Evolutionary conservation across 169 alveolate genomes (phyloP), one percentile per base, ranked within the genome.

Genomic region (Theileria luwenshuni): DNA sequence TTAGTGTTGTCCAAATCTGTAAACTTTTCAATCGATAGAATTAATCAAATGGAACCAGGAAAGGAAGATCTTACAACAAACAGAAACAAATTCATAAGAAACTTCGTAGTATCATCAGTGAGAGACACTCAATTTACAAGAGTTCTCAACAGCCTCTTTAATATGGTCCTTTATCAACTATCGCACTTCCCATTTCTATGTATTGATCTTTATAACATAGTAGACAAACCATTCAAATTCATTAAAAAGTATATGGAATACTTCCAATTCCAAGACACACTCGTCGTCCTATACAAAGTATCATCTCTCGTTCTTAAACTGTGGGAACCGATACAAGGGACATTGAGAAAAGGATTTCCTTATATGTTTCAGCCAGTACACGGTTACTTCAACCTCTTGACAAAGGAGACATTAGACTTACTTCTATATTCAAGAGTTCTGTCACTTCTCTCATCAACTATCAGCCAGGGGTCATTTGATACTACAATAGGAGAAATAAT

Each of bases 111-210:
- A 48, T 59, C 83, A 13, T 69, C 43, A 28, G n/a, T 79, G 21
- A 63, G 49, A 71, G 87, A 79, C 43, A 54, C 64, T 7, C 35
- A 47, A 30, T 35, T 79, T n/a, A 41, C 56, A 1, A 25, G 0
- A 0, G 64, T 49, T 32, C 42, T 79, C 41, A 30, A 62, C 10
- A 35, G 42, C 19, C 42, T 79, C 45, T 49, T 61, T 58, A 49
- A 42, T 1, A 62, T 72, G 48, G 35, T 71, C 0, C 45, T 21
- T 2, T 8, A 7, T 6, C 76, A 61, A 42, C 59, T 79, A 30
- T 28, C 68, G 21, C 28, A 68, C 21, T 71, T 79, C 67, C 87
- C 87, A 25, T 56, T 79, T 30, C 48, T 76, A 15, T 63, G 68
- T 8, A 12, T 79, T 19, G 69, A 79, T 23, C 45, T 79, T 6